A percentile compares a stretch with the other conserved stretches of the same genome.
These are phyloP conservation scores for Coniosporium tulheliwenetii DNA, from an alignment of 2,329 filamentous ascomycete genomes.

Conservation along the genomic window DNA sequence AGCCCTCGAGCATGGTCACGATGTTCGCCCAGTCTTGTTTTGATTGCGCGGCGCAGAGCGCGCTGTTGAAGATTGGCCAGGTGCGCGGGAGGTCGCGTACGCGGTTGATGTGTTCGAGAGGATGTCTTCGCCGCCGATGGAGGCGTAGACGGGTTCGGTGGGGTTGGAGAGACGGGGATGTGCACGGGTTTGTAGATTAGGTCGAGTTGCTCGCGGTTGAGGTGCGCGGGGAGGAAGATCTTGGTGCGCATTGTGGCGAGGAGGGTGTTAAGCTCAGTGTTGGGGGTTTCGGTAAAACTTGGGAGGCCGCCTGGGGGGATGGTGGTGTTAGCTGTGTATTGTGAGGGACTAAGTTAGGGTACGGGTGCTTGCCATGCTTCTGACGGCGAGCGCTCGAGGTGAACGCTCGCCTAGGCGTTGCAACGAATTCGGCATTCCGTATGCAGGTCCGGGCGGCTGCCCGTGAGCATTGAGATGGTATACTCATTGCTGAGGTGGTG, in stretches of 20 bases:
- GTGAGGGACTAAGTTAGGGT: background rate
- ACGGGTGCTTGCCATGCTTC: background rate
- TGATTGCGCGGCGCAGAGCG: constrained; percentile 14
- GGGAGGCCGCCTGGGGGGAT: constrained; percentile 19
- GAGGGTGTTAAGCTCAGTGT: constrained; percentile 22
- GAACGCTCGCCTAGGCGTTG: constrained; percentile 1
- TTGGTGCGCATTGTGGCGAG: constrained; percentile 25
- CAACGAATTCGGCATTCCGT: no score
- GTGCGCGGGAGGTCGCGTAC: constrained; percentile 14
- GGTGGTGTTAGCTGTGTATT: background rate
- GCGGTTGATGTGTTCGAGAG: constrained; percentile 16
- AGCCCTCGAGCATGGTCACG: constrained; percentile 14
- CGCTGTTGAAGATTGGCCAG: constrained; percentile 10
- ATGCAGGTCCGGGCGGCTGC: no score
- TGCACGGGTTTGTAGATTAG: constrained; percentile 26
- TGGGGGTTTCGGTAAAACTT: constrained; percentile 23
- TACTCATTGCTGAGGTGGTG: no score
- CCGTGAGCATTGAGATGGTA: no score
- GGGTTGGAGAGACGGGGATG: constrained; percentile 21
- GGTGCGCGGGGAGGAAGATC: constrained; percentile 26
- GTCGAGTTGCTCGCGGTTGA: constrained; percentile 22
- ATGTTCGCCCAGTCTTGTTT: constrained; percentile 19
- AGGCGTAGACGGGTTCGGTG: constrained; percentile 24
- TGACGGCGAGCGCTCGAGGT: background rate
- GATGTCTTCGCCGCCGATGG: constrained; percentile 24